Evolutionary conservation across 2,329 filamentous ascomycete genomes (phyloP).

Genomic region (Spiromastix sp.): DNA sequence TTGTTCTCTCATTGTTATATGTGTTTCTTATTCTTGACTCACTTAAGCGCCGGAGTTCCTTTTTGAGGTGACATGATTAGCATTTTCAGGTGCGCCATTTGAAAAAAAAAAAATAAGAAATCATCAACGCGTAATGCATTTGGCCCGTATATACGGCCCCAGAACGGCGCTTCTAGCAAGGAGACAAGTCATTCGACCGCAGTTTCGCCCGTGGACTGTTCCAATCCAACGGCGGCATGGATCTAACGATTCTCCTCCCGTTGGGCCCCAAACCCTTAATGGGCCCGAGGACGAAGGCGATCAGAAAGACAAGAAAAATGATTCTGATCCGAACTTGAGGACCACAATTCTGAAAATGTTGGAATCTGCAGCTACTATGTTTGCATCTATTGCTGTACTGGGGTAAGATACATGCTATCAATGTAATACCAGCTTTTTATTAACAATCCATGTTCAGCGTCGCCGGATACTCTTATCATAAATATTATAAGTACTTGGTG

Average conservation of each 20-base stretch:
- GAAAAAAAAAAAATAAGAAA: too few relatives aligned
- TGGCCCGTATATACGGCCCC: slow-evolving; percentile 4
- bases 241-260: slow-evolving; percentile 9
- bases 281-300: slow-evolving; percentile 21
- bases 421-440: too few relatives aligned
- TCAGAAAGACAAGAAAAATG: slow-evolving; percentile 13
- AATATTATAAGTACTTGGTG: slow-evolving; percentile 79
- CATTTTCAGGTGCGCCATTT: too few relatives aligned
- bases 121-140: too few relatives aligned
- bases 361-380: slow-evolving; percentile 64
- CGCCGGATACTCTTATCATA: slow-evolving; percentile 70
- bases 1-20: too few relatives aligned
- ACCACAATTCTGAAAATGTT: slow-evolving; percentile 51
- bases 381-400: slow-evolving; percentile 63
- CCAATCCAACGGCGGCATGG: slow-evolving; percentile 7
- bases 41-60: too few relatives aligned
- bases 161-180: slow-evolving; percentile 4
- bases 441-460: slow-evolving; percentile 23
- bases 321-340: slow-evolving; percentile 23
- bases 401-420: too few relatives aligned
- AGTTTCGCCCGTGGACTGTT: slow-evolving; percentile 4
- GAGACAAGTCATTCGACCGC: slow-evolving; percentile 5
- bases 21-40: too few relatives aligned
- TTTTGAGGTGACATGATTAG: too few relatives aligned
- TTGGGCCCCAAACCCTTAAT: slow-evolving; percentile 9